Conservation (phyloP, 2,329 filamentous ascomycete species). For the Dryadomyces sulphureus region DNA sequence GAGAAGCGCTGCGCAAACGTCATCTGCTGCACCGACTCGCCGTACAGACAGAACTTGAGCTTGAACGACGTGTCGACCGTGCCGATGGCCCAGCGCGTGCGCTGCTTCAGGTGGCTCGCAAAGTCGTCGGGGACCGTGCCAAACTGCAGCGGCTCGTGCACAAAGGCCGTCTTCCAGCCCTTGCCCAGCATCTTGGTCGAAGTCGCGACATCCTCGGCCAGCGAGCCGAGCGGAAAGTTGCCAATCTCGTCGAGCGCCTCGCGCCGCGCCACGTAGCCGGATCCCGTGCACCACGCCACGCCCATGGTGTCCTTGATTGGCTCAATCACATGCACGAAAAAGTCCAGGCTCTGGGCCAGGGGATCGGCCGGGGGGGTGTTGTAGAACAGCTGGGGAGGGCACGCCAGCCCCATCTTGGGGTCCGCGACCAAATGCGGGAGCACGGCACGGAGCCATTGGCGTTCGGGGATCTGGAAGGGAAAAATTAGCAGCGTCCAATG, state of each 20-base stretch:
- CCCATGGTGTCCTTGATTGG: conserved; percentile 32
- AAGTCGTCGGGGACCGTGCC: conserved; percentile 43
- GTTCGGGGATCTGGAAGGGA: conserved; percentile 32
- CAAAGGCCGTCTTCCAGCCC: conserved; percentile 46
- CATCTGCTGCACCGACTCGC: conserved; percentile 35
- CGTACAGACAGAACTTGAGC: conserved; percentile 42
- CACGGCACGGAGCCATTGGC: conserved; percentile 40
- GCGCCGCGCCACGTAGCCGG: conserved; percentile 44
- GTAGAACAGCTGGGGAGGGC: conserved; percentile 47
- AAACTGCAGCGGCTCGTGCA: conserved; percentile 44
- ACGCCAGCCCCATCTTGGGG: conserved; percentile 38
- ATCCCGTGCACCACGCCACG: conserved; percentile 47
- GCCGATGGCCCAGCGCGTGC: conserved; percentile 36
- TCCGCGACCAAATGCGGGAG: conserved; percentile 42
- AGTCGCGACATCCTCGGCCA: conserved; percentile 45
- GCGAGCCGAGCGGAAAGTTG: conserved; percentile 43
- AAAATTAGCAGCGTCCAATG: not conserved
- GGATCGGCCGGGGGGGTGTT: conserved; percentile 43
- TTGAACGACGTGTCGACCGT: conserved; percentile 44
- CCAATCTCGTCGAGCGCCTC: conserved; percentile 44
- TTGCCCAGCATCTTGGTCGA: conserved; percentile 41
- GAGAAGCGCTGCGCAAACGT: conserved; percentile 39
- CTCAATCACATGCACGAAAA: conserved; percentile 38
- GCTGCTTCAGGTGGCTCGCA: conserved; percentile 38
- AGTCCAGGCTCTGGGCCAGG: conserved; percentile 39